These are phyloP conservation scores for Apiotrichum brassicae DNA, from an alignment of 1,284 basidiomycete genomes.

Conservation along the genomic window DNA sequence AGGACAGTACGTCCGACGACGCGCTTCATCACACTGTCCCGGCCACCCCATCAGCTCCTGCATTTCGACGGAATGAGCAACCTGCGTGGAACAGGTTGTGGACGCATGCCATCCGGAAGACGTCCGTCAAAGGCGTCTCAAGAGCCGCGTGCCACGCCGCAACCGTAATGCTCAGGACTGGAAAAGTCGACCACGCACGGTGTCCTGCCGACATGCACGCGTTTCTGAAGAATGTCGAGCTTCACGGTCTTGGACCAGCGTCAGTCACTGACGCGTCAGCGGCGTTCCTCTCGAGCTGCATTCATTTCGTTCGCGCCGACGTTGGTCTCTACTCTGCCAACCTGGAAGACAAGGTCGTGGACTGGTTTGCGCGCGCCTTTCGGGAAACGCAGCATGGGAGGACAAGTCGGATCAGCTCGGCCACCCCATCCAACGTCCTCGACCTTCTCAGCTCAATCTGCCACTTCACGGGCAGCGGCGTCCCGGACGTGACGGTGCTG, in stretches of 20 bases:
- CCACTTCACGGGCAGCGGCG: conserved; percentile 41
- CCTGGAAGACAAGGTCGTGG: conserved; percentile 72
- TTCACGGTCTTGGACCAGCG: conserved; percentile 65
- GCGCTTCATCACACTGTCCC: conserved; percentile 3
- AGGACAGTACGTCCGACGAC: neutral
- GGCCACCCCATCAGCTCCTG: conserved; percentile 17
- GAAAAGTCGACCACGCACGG: conserved; percentile 54
- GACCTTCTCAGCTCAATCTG: conserved; percentile 59
- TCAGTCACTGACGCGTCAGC: conserved; percentile 81
- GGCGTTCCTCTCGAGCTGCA: conserved; percentile 61
- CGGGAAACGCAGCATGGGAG: conserved; percentile 49
- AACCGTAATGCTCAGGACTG: conserved; percentile 49
- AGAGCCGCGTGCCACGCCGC: conserved; percentile 77
- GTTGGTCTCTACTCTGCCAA: conserved; percentile 70
- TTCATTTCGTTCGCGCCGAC: conserved; percentile 66
- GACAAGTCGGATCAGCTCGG: conserved; percentile 47
- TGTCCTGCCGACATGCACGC: conserved; percentile 65
- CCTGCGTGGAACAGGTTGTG: conserved; percentile 68
- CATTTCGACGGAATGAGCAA: conserved; percentile 4
- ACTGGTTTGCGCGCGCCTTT: conserved; percentile 59
- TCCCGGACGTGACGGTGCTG: conserved; percentile 10
- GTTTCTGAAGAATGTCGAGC: conserved; percentile 68
- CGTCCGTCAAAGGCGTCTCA: conserved; percentile 59
- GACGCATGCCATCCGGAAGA: conserved; percentile 70
- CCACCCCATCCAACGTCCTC: conserved; percentile 58